Conservation (phyloP, 2,329 filamentous ascomycete genomes). For the Mycosphaerelloides madeirae region DNA sequence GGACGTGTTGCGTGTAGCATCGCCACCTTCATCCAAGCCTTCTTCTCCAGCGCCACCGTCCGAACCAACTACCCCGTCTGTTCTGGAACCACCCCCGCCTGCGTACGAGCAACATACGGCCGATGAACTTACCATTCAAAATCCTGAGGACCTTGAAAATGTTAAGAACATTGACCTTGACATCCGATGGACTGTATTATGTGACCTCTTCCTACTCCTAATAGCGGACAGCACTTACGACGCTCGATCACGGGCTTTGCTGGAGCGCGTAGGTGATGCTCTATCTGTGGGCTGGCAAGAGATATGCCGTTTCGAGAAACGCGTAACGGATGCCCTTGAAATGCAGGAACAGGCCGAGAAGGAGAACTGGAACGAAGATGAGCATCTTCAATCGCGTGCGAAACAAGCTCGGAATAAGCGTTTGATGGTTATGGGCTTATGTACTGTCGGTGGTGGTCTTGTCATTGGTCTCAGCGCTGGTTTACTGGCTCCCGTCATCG, state of each 20-base stretch:
- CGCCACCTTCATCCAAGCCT: slow-evolving; percentile 30
- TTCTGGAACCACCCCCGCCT: slow-evolving; percentile 36
- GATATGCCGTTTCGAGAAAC: slow-evolving; percentile 94
- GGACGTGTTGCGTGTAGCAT: slow-evolving; percentile 15
- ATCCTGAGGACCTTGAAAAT: slow-evolving; percentile 73
- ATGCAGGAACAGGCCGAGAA: slow-evolving; percentile 94
- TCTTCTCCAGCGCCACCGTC: slow-evolving; percentile 11
- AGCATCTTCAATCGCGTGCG: slow-evolving; percentile 80
- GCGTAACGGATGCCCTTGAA: slow-evolving; percentile 91
- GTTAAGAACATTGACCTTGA: slow-evolving; percentile 90
- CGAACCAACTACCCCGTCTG: slow-evolving; percentile 7
- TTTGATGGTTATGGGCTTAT: slow-evolving; percentile 93
- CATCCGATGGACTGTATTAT: slow-evolving; percentile 92
- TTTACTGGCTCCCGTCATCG: slow-evolving; percentile 86
- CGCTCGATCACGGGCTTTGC: slow-evolving; percentile 72
- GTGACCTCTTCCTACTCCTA: slow-evolving; percentile 90
- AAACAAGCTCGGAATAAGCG: slow-evolving; percentile 77
- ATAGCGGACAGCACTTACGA: slow-evolving; percentile 96
- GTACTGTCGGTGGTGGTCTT: slow-evolving; percentile 88
- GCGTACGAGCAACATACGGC: slow-evolving; percentile 60
- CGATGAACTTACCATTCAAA: slow-evolving; percentile 73
- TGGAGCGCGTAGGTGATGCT: slow-evolving; percentile 76
- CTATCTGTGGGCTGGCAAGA: slow-evolving; percentile 85
- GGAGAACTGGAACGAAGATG: slow-evolving; percentile 96
- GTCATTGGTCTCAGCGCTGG: slow-evolving; percentile 95